Evolutionary conservation across 2,329 filamentous ascomycete genomes (phyloP).

Genomic region (Keithomyces neogunnii): DNA sequence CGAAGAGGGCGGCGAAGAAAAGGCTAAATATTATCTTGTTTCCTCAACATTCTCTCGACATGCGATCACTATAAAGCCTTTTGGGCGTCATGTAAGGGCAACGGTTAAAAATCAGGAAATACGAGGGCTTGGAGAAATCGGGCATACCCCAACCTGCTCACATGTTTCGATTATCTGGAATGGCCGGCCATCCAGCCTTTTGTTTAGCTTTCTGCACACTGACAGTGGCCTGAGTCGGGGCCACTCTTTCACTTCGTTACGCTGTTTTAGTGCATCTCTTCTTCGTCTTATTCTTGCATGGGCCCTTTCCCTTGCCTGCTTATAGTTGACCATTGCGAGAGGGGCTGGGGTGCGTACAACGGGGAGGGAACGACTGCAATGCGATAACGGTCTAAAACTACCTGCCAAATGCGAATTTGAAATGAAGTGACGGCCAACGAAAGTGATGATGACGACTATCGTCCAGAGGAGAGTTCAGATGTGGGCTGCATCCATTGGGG

Average conservation of each 20-base stretch:
- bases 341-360: not conserved
- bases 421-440: slow-evolving; percentile 8
- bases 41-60: slow-evolving; percentile 1
- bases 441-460: slow-evolving; percentile 9
- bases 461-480: slow-evolving; percentile 7
- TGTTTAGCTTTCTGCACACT: not conserved
- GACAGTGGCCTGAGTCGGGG: not conserved
- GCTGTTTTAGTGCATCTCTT: slow-evolving; percentile 1
- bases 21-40: not conserved
- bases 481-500: slow-evolving; percentile 1
- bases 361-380: slow-evolving; percentile 2
- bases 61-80: not conserved
- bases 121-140: not conserved
- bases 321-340: not conserved
- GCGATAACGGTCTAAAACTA: slow-evolving; percentile 6
- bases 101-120: not conserved
- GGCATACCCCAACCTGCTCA: not conserved
- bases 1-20: not conserved
- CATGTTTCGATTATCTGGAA: not conserved
- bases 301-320: not conserved
- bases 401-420: slow-evolving; percentile 6
- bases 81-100: not conserved
- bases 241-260: not conserved
- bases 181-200: slow-evolving; percentile 6
- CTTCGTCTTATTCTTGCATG: not conserved